A percentile compares a stretch with the other conserved stretches of the same genome.
Conservation (phyloP, 768 basidiomycete species). For the Mycena vitilis region DNA sequence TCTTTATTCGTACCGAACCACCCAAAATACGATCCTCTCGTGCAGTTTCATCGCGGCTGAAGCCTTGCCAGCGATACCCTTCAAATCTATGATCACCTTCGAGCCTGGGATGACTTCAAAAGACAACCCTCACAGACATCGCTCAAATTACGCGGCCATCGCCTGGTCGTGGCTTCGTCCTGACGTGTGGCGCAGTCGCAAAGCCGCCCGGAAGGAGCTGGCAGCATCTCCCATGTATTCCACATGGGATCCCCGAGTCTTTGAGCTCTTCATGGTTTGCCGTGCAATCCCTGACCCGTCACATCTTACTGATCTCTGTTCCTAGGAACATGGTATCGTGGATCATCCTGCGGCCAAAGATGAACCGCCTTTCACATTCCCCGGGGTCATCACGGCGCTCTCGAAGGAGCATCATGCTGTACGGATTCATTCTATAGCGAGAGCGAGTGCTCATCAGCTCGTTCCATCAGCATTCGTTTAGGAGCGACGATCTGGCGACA, state of each 20-base stretch:
- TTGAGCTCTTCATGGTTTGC: conserved; percentile 21
- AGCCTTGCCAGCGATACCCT: conserved; percentile 2
- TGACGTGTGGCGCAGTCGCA: conserved; percentile 20
- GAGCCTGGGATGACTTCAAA: conserved; percentile 20
- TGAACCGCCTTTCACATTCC: conserved; percentile 8
- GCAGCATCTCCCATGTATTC: conserved; percentile 5
- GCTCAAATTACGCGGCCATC: conserved; percentile 9
- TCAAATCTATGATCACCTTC: conserved; percentile 24
- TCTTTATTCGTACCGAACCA: neutral
- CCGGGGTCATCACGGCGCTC: conserved; percentile 13
- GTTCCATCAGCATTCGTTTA: conserved; percentile 2
- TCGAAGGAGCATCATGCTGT: conserved; percentile 22
- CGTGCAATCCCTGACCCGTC: too few species aligned
- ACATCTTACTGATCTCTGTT: neutral
- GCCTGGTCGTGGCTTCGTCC: conserved; percentile 24
- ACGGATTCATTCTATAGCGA: neutral
- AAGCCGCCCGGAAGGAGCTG: conserved; percentile 16
- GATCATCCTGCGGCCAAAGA: conserved; percentile 18
- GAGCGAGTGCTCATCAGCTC: neutral
- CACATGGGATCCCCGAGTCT: conserved; percentile 15
- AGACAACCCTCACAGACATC: conserved; percentile 11
- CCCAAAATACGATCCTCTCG: too few species aligned
- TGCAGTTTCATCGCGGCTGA: conserved; percentile 18
- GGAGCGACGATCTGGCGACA: conserved; percentile 11
- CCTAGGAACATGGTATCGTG: conserved; percentile 11